A percentile compares a stretch with the other conserved stretches of the same genome.
Conservation (phyloP, 495 filamentous ascomycete species). For the Tuber aestivum region DNA sequence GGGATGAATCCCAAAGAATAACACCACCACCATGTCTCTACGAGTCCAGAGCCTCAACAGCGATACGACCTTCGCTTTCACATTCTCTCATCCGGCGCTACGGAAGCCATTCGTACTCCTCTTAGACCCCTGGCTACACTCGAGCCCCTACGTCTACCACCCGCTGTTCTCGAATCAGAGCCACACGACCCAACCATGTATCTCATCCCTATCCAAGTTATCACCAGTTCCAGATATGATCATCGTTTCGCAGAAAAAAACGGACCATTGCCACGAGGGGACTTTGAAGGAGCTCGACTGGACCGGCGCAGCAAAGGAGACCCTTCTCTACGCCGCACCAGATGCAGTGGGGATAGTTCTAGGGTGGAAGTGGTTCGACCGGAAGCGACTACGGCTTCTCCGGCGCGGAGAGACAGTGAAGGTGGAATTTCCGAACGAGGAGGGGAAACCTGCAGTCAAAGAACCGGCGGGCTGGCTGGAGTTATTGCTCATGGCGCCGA, state of each 20-base stretch:
- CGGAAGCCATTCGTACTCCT: slow-evolving; percentile 55
- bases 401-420: slow-evolving; percentile 9
- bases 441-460: slow-evolving; percentile 49
- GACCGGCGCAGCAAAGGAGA: slow-evolving; percentile 45
- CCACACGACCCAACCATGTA: slow-evolving; percentile 52
- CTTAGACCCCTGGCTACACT: slow-evolving; percentile 66
- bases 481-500: slow-evolving; percentile 59
- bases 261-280: slow-evolving; percentile 63
- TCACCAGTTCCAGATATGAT: slow-evolving; percentile 56
- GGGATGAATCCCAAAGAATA: background rate
- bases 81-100: slow-evolving; percentile 46
- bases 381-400: slow-evolving; percentile 49
- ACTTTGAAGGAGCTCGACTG: slow-evolving; percentile 59
- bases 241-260: slow-evolving; percentile 63
- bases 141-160: slow-evolving; percentile 56
- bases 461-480: slow-evolving; percentile 52
- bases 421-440: slow-evolving; percentile 34
- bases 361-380: slow-evolving; percentile 61
- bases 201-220: slow-evolving; percentile 57
- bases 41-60: slow-evolving; percentile 61
- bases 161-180: slow-evolving; percentile 56
- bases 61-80: slow-evolving; percentile 64
- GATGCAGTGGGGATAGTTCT: slow-evolving; percentile 56
- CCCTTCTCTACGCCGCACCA: slow-evolving; percentile 60
- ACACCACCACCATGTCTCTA: slow-evolving; percentile 53